Evolutionary conservation across 768 basidiomycete species (phyloP).

Genomic region (Rhodocollybia butyracea): DNA sequence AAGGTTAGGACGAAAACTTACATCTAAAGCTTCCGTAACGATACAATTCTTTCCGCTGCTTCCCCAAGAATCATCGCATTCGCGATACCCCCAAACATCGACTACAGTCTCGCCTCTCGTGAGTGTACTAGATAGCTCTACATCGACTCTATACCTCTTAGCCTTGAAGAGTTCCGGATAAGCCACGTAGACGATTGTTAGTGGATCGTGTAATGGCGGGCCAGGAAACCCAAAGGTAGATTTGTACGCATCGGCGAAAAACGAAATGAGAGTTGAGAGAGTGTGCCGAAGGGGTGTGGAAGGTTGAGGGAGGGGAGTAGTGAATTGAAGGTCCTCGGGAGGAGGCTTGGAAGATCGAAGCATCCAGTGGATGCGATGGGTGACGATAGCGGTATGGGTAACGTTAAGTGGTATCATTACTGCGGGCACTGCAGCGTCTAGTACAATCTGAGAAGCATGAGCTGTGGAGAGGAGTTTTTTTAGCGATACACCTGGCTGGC

Average conservation of each 20-base stretch:
- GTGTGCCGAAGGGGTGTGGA: slow-evolving; percentile 59
- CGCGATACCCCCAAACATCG: slow-evolving; percentile 65
- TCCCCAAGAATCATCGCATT: slow-evolving; percentile 68
- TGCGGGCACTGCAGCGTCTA: slow-evolving; percentile 48
- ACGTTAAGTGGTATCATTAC: slow-evolving; percentile 86
- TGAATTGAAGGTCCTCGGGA: slow-evolving; percentile 16
- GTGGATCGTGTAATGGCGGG: slow-evolving; percentile 84
- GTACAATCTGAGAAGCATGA: slow-evolving; percentile 79
- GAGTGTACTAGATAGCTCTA: slow-evolving; percentile 68
- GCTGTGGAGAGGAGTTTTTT: slow-evolving; percentile 35
- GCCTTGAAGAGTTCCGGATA: slow-evolving; percentile 61
- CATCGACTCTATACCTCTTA: slow-evolving; percentile 73
- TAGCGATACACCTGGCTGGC: not conserved
- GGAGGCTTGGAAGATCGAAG: too few relatives aligned
- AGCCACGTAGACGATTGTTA: slow-evolving; percentile 76
- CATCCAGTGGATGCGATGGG: slow-evolving; percentile 43
- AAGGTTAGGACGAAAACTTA: slow-evolving; percentile 29
- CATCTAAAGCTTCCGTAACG: slow-evolving; percentile 66
- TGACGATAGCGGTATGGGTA: slow-evolving; percentile 82
- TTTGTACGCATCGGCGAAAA: slow-evolving; percentile 72
- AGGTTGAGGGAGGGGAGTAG: slow-evolving; percentile 27
- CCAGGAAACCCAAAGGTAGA: slow-evolving; percentile 80
- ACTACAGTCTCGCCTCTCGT: slow-evolving; percentile 78
- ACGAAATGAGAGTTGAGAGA: slow-evolving; percentile 69
- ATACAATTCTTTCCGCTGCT: slow-evolving; percentile 70